Evolutionary conservation across 768 basidiomycete species (phyloP).

Genomic region (Lactifluus piperatus): DNA sequence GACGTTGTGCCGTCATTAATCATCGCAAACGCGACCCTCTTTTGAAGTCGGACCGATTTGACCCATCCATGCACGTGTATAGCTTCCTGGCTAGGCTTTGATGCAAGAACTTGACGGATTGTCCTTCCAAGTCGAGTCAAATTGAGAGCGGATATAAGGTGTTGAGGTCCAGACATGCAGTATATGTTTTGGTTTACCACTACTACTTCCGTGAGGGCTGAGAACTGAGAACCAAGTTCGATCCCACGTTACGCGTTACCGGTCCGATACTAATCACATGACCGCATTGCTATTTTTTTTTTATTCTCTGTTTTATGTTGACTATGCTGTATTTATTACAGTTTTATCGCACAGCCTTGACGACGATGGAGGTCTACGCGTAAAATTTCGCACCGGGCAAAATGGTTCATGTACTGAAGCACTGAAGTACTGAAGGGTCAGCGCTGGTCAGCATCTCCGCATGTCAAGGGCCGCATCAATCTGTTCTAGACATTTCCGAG

Average conservation of each 20-base stretch:
- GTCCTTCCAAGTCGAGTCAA: constrained; percentile 15
- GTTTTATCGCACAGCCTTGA: background rate
- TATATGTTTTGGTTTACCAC: background rate
- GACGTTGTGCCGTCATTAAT: constrained; percentile 73
- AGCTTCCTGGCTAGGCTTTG: background rate
- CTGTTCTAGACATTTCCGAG: background rate
- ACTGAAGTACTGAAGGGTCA: background rate
- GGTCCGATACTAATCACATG: background rate
- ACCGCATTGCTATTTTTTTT: too few relatives aligned
- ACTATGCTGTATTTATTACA: too few relatives aligned
- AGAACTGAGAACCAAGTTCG: too few relatives aligned
- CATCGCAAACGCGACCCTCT: constrained; percentile 78
- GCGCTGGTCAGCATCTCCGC: background rate
- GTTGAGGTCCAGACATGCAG: background rate
- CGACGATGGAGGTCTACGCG: background rate
- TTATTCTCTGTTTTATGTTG: too few relatives aligned
- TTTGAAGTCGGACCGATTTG: constrained; percentile 77
- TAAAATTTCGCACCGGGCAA: background rate
- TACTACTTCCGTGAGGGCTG: too few relatives aligned
- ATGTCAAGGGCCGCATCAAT: background rate
- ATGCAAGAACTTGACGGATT: constrained; percentile 17
- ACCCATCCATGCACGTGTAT: constrained; percentile 71
- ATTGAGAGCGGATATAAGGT: background rate
- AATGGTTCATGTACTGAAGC: too few relatives aligned
- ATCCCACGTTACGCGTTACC: background rate